Conservation (phyloP, 1,284 basidiomycete genomes). For the Sanguinoderma infundibulare region DNA sequence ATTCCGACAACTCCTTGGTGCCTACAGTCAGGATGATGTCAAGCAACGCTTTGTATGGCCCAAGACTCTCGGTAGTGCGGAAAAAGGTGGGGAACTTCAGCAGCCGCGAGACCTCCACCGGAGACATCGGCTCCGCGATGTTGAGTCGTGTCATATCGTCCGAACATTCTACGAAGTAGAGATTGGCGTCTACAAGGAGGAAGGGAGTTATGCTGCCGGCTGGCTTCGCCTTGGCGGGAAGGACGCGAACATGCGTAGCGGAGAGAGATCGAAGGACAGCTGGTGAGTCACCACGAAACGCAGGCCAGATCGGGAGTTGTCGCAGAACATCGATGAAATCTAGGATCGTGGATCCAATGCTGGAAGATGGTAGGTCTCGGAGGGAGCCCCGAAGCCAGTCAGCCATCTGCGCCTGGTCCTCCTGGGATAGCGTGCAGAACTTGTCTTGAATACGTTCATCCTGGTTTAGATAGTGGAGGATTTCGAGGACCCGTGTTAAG, state of each 20-base stretch:
- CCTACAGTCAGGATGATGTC: background rate
- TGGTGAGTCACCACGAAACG: background rate
- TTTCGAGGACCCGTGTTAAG: slow-evolving; percentile 2
- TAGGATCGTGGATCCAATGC: no score
- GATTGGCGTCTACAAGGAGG: background rate
- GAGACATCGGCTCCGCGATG: background rate
- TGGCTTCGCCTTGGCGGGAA: background rate
- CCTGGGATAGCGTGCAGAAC: background rate
- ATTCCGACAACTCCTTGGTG: background rate
- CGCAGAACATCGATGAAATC: background rate
- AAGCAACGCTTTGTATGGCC: background rate
- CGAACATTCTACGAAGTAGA: background rate
- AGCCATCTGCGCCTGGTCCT: background rate
- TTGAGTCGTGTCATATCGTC: background rate
- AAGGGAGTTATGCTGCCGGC: background rate
- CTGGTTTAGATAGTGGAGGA: background rate
- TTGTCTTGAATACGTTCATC: background rate
- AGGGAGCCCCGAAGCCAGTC: background rate
- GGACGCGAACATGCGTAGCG: slow-evolving; percentile 2
- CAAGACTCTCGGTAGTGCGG: background rate
- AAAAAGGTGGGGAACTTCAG: background rate
- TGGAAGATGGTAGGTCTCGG: background rate
- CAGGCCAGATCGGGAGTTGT: slow-evolving; percentile 14
- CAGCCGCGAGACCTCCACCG: background rate
- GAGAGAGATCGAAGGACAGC: background rate